These are phyloP conservation scores for Cadophora gregata DNA, from an alignment of 2,329 filamentous ascomycete genomes.

Conservation along the genomic window DNA sequence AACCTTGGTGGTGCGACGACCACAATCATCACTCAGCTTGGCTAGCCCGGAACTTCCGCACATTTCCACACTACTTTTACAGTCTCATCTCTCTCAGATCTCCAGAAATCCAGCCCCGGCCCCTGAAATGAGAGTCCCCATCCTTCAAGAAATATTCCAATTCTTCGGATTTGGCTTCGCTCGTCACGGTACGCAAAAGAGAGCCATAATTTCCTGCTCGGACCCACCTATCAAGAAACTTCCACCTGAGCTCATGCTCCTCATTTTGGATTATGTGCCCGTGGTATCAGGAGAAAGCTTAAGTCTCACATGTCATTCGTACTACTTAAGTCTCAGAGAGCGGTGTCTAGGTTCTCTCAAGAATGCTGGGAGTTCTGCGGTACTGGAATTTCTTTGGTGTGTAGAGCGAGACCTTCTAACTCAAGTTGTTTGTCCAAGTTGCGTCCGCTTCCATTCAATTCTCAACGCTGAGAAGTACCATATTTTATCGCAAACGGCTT, in stretches of 20 bases:
- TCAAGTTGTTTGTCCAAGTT: slow-evolving; percentile 26
- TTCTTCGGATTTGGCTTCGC: neutral
- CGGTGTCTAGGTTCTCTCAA: slow-evolving; percentile 23
- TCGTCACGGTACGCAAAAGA: neutral
- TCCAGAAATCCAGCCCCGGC: neutral
- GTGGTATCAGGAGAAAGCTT: slow-evolving; percentile 23
- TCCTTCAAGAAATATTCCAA: neutral
- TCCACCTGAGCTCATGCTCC: slow-evolving; percentile 27
- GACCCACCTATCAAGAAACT: slow-evolving; percentile 21
- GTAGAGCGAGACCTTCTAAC: slow-evolving; percentile 26
- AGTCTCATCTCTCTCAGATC: neutral
- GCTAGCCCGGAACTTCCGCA: too few relatives aligned
- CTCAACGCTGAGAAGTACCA: slow-evolving; percentile 16
- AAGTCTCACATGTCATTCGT: slow-evolving; percentile 10
- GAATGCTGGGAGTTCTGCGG: slow-evolving; percentile 14
- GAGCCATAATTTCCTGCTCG: slow-evolving; percentile 9
- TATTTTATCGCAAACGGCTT: neutral
- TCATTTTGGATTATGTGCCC: slow-evolving; percentile 22
- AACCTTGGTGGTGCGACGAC: too few relatives aligned
- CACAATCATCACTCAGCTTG: too few relatives aligned
- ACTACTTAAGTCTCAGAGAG: slow-evolving; percentile 19
- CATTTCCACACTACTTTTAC: too few relatives aligned
- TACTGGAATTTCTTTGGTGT: slow-evolving; percentile 20
- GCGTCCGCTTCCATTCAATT: slow-evolving; percentile 26
- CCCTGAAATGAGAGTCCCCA: neutral